Percentiles rank a stretch among this genome's conserved stretches.
Evolutionary conservation across 768 basidiomycete species (phyloP).

Genomic region (Trametes maxima): DNA sequence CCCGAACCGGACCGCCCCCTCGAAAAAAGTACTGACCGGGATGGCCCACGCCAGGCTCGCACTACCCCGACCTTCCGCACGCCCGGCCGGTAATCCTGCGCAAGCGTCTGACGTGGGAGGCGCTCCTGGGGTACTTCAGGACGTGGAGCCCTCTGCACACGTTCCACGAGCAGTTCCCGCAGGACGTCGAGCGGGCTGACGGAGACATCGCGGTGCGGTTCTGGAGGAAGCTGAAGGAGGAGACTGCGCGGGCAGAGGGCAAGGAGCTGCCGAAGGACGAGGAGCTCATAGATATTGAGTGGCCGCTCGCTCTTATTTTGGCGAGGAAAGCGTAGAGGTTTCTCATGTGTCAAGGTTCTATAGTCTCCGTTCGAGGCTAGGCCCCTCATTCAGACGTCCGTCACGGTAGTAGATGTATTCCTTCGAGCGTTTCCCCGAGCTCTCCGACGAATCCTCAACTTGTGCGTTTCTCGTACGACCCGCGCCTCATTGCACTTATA

Average conservation of each 20-base stretch:
- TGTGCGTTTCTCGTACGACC: too few relatives aligned
- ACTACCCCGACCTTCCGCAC: slow-evolving; percentile 43
- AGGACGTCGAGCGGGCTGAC: slow-evolving; percentile 50
- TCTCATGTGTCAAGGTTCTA: background rate
- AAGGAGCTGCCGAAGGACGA: slow-evolving; percentile 27
- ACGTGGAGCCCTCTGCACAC: slow-evolving; percentile 73
- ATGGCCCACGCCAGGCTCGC: slow-evolving; percentile 34
- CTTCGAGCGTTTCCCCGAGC: too few relatives aligned
- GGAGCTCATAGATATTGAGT: slow-evolving; percentile 42
- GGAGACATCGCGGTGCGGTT: slow-evolving; percentile 70
- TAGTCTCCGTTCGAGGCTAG: background rate
- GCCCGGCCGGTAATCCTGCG: slow-evolving; percentile 55
- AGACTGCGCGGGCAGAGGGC: slow-evolving; percentile 27
- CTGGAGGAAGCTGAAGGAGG: slow-evolving; percentile 54
- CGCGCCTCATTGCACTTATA: too few relatives aligned
- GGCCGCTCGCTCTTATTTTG: slow-evolving; percentile 40
- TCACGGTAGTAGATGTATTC: too few relatives aligned
- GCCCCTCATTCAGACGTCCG: background rate
- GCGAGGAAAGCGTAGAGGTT: slow-evolving; percentile 19
- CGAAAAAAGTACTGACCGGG: background rate
- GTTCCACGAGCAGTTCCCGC: slow-evolving; percentile 63
- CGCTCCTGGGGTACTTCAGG: slow-evolving; percentile 65
- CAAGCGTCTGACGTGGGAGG: slow-evolving; percentile 64
- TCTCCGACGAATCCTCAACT: background rate
- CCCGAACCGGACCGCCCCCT: too few relatives aligned